Evolutionary conservation across 2,329 filamentous ascomycete genomes (phyloP).

Genomic region (Penicillium griseofulvum): DNA sequence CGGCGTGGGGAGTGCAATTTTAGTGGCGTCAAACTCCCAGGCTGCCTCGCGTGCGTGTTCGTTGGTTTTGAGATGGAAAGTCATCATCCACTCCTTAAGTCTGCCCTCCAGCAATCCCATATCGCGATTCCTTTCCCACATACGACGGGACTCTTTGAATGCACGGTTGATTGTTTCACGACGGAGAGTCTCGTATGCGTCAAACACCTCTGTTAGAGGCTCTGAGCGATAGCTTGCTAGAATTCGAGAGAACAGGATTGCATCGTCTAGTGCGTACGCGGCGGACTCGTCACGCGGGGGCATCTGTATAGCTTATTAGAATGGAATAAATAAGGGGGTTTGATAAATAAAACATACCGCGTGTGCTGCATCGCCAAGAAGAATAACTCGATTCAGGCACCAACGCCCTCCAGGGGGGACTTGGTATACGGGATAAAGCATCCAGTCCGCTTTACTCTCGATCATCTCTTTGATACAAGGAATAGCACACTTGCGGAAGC

Average conservation of each 20-base stretch:
- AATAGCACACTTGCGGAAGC: slow-evolving; percentile 38
- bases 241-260: slow-evolving; percentile 43
- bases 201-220: slow-evolving; percentile 34
- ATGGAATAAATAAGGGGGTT: neutral
- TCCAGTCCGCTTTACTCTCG: slow-evolving; percentile 37
- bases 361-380: slow-evolving; percentile 50
- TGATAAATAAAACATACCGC: slow-evolving; percentile 34
- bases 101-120: slow-evolving; percentile 36
- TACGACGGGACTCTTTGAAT: slow-evolving; percentile 39
- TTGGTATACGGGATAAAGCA: slow-evolving; percentile 47
- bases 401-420: slow-evolving; percentile 40
- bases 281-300: slow-evolving; percentile 48
- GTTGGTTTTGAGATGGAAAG: slow-evolving; percentile 32
- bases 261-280: slow-evolving; percentile 46
- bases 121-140: slow-evolving; percentile 43
- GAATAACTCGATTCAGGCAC: slow-evolving; percentile 40
- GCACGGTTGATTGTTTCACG: slow-evolving; percentile 39
- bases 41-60: slow-evolving; percentile 27
- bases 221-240: slow-evolving; percentile 35
- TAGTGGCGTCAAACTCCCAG: slow-evolving; percentile 40
- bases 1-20: slow-evolving; percentile 31
- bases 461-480: slow-evolving; percentile 41
- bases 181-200: slow-evolving; percentile 40
- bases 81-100: slow-evolving; percentile 41
- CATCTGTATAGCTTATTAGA: slow-evolving; percentile 37